Evolutionary conservation across 768 basidiomycete genomes (phyloP).

Genomic region (Tylopilus sp.): DNA sequence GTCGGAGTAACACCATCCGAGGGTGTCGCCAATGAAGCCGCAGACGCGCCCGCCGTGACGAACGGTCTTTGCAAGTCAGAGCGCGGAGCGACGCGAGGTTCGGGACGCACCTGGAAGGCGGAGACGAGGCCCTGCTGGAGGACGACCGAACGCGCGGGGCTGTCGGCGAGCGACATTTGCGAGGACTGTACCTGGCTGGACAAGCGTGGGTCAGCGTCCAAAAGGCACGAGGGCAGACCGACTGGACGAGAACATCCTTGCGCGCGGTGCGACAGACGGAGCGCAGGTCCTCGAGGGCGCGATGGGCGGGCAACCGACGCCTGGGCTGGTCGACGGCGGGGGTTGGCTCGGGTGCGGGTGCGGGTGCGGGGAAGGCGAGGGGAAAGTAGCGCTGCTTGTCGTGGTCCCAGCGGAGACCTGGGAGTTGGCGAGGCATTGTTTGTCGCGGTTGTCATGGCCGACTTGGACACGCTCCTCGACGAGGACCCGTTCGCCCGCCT

Average conservation of each 20-base stretch:
- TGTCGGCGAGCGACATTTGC: conserved; percentile 40
- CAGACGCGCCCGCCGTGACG: conserved; percentile 30
- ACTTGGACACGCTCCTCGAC: conserved; percentile 37
- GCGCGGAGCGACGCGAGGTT: not conserved
- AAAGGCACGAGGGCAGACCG: not conserved
- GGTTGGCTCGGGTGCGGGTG: not conserved
- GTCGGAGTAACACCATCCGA: conserved; percentile 49
- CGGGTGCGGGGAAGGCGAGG: conserved; percentile 5
- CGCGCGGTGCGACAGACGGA: conserved; percentile 11
- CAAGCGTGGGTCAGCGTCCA: not conserved
- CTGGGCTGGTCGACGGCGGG: not conserved
- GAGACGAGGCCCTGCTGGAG: conserved; percentile 36
- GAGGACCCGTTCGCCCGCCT: conserved; percentile 65
- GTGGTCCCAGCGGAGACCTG: conserved; percentile 57
- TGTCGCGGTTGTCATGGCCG: not conserved
- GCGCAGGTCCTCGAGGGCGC: conserved; percentile 13
- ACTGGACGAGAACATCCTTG: conserved; percentile 30
- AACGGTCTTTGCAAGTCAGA: conserved; percentile 29
- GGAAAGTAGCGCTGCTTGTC: conserved; percentile 56
- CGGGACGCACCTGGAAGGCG: conserved; percentile 44
- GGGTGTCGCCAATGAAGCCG: conserved; percentile 48
- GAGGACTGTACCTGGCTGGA: conserved; percentile 41
- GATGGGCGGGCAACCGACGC: not conserved
- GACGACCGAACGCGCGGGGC: conserved; percentile 25
- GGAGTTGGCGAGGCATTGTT: conserved; percentile 44